Evolutionary conservation across 2,329 filamentous ascomycete genomes (phyloP), one percentile per base, ranked within the genome.

Genomic region (Diaporthe velutina): DNA sequence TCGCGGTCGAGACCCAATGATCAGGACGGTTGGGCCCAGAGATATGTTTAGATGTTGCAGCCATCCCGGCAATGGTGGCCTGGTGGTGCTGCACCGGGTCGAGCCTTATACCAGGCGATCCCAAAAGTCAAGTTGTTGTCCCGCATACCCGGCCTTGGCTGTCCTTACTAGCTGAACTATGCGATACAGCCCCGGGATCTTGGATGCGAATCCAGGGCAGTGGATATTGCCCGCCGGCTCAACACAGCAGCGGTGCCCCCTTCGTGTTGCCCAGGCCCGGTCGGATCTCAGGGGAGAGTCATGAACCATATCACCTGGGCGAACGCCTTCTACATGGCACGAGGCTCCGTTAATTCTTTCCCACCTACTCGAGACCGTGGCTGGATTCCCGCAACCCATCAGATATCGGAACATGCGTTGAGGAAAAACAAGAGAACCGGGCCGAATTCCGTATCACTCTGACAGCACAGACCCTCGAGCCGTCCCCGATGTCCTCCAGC

Each of bases 11-110:
- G 45, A 52, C 61, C 42, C 42, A 67, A 50, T 52, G 28, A 38
- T 12, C 45, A 22, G n/a, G 42, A 7, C 48, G 22, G 33, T 30
- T 17, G 33, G 64, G 64, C n/a, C 45, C 45, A 22, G 64, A 54
- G 48, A 54, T 54, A 54, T 54, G 48, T 68, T 50, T 68, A 68
- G 64, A 68, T 25, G 64, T 30, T 19, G 64, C 64, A 54, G n/a
- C 45, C 45, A 68, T 54, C 48, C 64, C 15, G 30, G 61, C 38
- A 10, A 67, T 28, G 61, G 30, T 22, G 17, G 61, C 9, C 61
- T 35, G 42, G 12, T 66, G 42, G 30, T 52, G 61, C 33, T 28
- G 25, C 45, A 38, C 48, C 64, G 1, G 33, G 64, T 68, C 48
- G 45, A 68, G 64, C 64, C 45, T 54, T 54, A 25, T 19, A 54